A percentile compares a stretch with the other conserved stretches of the same genome.
Conservation (phyloP, 2,329 filamentous ascomycete species). For the Magnaporthales sp. region DNA sequence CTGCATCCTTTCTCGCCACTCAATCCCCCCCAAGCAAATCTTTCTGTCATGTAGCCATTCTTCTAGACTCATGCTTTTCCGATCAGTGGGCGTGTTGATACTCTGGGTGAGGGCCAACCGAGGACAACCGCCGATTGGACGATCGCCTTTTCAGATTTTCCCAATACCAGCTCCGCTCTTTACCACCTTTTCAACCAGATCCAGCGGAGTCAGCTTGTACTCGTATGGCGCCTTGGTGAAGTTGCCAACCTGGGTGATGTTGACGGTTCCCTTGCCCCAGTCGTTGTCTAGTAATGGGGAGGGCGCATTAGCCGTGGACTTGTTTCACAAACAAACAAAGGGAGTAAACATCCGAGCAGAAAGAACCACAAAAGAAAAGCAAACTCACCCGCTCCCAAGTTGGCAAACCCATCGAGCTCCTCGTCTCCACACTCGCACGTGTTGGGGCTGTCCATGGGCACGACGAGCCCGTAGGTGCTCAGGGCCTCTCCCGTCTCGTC, state of each 20-base stretch:
- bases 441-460: slow-evolving; percentile 46
- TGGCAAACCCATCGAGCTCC: slow-evolving; percentile 45
- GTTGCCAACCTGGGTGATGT: slow-evolving; percentile 41
- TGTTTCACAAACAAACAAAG: neutral
- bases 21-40: no score
- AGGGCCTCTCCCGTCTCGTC: slow-evolving; percentile 37
- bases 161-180: slow-evolving; percentile 36
- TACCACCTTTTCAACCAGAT: slow-evolving; percentile 29
- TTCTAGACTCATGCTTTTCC: no score
- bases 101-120: no score
- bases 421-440: slow-evolving; percentile 42
- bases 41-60: no score
- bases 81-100: no score
- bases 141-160: slow-evolving; percentile 19
- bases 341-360: neutral
- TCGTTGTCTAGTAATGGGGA: slow-evolving; percentile 27
- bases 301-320: neutral
- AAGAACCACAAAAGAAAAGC: neutral
- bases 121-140: neutral
- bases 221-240: slow-evolving; percentile 39
- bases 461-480: slow-evolving; percentile 44
- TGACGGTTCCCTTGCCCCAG: slow-evolving; percentile 36
- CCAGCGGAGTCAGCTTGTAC: slow-evolving; percentile 37
- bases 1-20: no score
- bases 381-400: slow-evolving; percentile 39